Evolutionary conservation across 768 basidiomycete species (phyloP).

Genomic region (Collybiopsis luxurians): DNA sequence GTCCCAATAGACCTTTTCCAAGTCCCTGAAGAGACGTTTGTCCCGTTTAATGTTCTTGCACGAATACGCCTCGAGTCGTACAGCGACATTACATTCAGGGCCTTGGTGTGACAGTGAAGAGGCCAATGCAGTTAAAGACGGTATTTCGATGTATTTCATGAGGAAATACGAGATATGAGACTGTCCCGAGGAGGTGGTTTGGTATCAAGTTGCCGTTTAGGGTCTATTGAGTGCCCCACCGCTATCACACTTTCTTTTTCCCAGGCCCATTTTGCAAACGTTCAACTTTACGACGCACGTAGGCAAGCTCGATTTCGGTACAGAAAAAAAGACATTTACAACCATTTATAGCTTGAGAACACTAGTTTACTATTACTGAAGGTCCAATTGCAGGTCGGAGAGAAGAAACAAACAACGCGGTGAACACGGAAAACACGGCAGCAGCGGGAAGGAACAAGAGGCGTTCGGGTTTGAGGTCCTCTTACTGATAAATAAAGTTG

Average conservation of each 20-base stretch:
- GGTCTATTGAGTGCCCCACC: too few species aligned
- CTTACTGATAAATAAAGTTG: conserved; percentile 77
- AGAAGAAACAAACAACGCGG: too few species aligned
- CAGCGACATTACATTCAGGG: conserved; percentile 84
- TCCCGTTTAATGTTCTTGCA: conserved; percentile 98
- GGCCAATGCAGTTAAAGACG: conserved; percentile 74
- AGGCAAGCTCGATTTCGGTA: too few species aligned
- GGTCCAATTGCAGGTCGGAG: too few species aligned
- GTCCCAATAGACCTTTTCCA: conserved; percentile 81
- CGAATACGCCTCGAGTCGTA: conserved; percentile 94
- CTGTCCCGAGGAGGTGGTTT: neutral
- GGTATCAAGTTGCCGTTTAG: neutral
- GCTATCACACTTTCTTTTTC: too few species aligned
- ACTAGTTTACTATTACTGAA: too few species aligned
- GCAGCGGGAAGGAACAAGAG: too few species aligned
- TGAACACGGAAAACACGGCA: too few species aligned
- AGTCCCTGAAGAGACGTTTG: conserved; percentile 91
- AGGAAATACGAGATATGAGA: neutral
- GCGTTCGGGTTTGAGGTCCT: neutral
- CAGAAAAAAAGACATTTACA: too few species aligned
- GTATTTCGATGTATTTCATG: conserved; percentile 91
- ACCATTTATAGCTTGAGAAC: too few species aligned
- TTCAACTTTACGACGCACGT: too few species aligned
- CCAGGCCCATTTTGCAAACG: too few species aligned
- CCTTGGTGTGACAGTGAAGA: conserved; percentile 83